These are phyloP conservation scores for Rossbeevera mucosa DNA, from an alignment of 768 basidiomycete species.

Conservation along the genomic window DNA sequence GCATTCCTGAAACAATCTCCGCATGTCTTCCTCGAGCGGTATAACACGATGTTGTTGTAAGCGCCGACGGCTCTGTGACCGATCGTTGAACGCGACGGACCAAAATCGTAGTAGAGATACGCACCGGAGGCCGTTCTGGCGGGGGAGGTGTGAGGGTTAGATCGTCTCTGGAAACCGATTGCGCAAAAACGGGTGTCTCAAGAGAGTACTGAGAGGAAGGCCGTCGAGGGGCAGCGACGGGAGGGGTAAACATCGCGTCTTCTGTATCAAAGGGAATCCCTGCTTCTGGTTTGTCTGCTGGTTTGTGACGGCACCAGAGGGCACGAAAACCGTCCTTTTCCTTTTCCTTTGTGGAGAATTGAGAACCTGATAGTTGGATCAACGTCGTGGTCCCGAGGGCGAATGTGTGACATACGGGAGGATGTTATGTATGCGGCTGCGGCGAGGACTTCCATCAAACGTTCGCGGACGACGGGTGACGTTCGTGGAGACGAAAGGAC, in stretches of 20 bases:
- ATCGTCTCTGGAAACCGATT: conserved; percentile 31
- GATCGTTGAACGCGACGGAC: background rate
- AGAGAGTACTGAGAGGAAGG: conserved; percentile 27
- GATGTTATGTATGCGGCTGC: conserved; percentile 61
- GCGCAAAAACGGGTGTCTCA: conserved; percentile 36
- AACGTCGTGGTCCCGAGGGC: background rate
- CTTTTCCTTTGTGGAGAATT: conserved; percentile 23
- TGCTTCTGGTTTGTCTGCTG: conserved; percentile 76
- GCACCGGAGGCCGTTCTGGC: conserved; percentile 24
- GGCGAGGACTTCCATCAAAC: conserved; percentile 75
- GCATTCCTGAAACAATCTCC: conserved; percentile 80
- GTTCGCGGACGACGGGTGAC: conserved; percentile 75
- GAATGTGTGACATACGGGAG: conserved; percentile 15
- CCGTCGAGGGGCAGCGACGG: conserved; percentile 36
- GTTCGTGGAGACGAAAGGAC: conserved; percentile 59
- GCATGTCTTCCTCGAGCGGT: conserved; percentile 80
- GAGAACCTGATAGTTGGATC: conserved; percentile 16
- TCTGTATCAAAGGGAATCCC: conserved; percentile 76
- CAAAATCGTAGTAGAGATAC: background rate
- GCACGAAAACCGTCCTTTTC: conserved; percentile 56
- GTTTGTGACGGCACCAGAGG: conserved; percentile 79
- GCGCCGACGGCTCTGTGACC: conserved; percentile 14
- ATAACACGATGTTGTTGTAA: conserved; percentile 41
- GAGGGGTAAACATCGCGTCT: conserved; percentile 77
- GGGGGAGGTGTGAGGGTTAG: conserved; percentile 22